phyloP scores from a whole-genome alignment of 768 basidiomycete genomes.

The Termitomyces sp. region DNA sequence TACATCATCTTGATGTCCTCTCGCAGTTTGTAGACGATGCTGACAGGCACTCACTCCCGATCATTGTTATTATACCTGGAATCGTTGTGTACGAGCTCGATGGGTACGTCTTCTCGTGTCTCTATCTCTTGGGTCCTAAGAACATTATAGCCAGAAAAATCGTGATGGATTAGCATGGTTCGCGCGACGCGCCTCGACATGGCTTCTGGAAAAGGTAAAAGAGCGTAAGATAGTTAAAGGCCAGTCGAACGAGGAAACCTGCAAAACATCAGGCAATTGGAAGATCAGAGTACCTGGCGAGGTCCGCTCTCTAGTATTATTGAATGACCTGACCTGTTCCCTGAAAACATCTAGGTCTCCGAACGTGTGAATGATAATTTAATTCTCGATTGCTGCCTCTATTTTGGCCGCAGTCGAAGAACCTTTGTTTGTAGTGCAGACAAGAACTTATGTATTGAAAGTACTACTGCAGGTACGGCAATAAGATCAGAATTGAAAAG shows the following conservation, averaged over 20 bases:
- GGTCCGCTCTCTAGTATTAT: slow-evolving; percentile 25
- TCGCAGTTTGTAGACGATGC: slow-evolving; percentile 61
- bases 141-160: slow-evolving; percentile 39
- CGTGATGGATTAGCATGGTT: slow-evolving; percentile 49
- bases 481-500: slow-evolving; percentile 14
- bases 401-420: slow-evolving; percentile 44
- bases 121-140: not conserved
- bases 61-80: slow-evolving; percentile 65
- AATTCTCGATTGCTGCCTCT: slow-evolving; percentile 73
- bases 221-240: slow-evolving; percentile 52
- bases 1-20: slow-evolving; percentile 61
- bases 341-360: slow-evolving; percentile 12
- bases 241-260: slow-evolving; percentile 61
- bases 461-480: slow-evolving; percentile 20
- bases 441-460: slow-evolving; percentile 56
- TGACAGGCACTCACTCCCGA: slow-evolving; percentile 42
- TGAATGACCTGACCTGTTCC: not conserved
- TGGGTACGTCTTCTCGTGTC: slow-evolving; percentile 33
- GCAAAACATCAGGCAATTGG: slow-evolving; percentile 58
- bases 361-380: slow-evolving; percentile 54
- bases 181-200: slow-evolving; percentile 63
- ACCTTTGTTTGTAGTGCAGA: slow-evolving; percentile 68
- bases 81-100: slow-evolving; percentile 78
- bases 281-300: slow-evolving; percentile 41
- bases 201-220: slow-evolving; percentile 60